A percentile compares a stretch with the other conserved stretches of the same genome.
phyloP scores from a whole-genome alignment of 1,139 yeast genomes.

The Yamadazyma blattariae region DNA sequence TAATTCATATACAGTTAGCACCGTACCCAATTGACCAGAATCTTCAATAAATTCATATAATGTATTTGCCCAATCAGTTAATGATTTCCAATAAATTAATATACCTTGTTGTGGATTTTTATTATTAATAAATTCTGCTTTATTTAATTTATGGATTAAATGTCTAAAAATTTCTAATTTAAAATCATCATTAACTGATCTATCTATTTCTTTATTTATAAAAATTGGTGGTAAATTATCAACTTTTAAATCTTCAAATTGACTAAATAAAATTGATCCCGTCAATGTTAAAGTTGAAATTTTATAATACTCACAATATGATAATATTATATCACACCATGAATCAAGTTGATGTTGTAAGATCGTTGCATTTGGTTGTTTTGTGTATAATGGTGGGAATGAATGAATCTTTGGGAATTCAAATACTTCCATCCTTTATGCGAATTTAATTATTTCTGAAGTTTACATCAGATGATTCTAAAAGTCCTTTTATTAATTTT shows the following conservation, averaged over 20 bases:
- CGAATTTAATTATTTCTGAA: too few relatives aligned
- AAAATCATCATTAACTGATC: conserved; percentile 56
- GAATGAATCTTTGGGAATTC: conserved; percentile 71
- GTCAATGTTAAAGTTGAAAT: conserved; percentile 37
- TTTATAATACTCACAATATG: conserved; percentile 57
- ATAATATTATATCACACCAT: conserved; percentile 42
- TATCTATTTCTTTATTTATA: conserved; percentile 46
- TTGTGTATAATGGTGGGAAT: conserved; percentile 90
- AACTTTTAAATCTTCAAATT: conserved; percentile 19
- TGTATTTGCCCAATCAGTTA: conserved; percentile 75
- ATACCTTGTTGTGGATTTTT: conserved; percentile 44
- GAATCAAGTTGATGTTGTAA: conserved; percentile 66
- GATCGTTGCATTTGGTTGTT: conserved; percentile 81
- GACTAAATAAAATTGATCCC: conserved; percentile 28
- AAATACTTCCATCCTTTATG: conserved; percentile 12
- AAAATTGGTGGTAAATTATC: conserved; percentile 38
- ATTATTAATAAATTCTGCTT: conserved; percentile 51
- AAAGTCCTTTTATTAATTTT: too few relatives aligned
- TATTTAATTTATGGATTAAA: conserved; percentile 50
- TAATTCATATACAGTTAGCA: conserved; percentile 81
- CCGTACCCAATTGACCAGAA: conserved; percentile 75
- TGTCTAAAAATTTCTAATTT: conserved; percentile 53
- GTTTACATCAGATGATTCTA: too few relatives aligned
- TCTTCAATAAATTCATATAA: conserved; percentile 49
- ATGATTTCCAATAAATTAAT: conserved; percentile 65